A percentile compares a stretch with the other conserved stretches of the same genome.
Conservation (phyloP, 768 basidiomycete species). For the Mycena indigotica region DNA sequence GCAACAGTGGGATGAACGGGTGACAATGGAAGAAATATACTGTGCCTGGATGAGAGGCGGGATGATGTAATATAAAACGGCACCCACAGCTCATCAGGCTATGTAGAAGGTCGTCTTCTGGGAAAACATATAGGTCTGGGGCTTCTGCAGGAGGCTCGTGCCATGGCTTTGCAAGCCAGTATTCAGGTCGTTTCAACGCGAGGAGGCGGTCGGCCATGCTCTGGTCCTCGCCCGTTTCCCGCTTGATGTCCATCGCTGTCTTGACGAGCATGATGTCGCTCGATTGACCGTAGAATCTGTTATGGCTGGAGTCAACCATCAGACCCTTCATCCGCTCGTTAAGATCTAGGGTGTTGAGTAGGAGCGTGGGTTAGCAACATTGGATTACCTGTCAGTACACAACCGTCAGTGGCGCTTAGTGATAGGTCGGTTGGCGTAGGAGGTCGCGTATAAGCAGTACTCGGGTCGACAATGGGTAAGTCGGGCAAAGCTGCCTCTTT, state of each 20-base stretch:
- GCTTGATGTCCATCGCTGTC: constrained; percentile 23
- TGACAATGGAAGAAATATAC: constrained; percentile 40
- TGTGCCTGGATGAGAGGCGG: not conserved
- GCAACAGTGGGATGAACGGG: constrained; percentile 39
- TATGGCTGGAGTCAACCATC: constrained; percentile 18
- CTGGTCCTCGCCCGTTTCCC: constrained; percentile 10
- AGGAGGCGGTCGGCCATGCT: constrained; percentile 22
- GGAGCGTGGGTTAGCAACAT: not conserved
- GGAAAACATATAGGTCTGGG: constrained; percentile 33
- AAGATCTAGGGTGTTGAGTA: constrained; percentile 5
- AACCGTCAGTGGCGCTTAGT: constrained; percentile 17
- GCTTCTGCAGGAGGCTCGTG: constrained; percentile 21
- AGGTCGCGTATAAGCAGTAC: constrained; percentile 15
- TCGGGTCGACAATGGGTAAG: constrained; percentile 9
- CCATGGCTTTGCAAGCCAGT: constrained; percentile 17
- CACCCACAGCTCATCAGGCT: constrained; percentile 35
- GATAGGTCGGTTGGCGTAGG: constrained; percentile 19
- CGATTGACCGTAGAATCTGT: constrained; percentile 26
- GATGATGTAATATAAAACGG: not conserved
- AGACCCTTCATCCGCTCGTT: constrained; percentile 21
- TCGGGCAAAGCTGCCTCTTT: constrained; percentile 10
- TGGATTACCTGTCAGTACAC: constrained; percentile 14
- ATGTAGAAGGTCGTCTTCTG: constrained; percentile 39
- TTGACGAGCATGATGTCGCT: constrained; percentile 38
- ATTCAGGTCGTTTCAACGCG: constrained; percentile 23